These are phyloP conservation scores for Pichia nanzhaoensis DNA, from an alignment of 805 yeast genomes.

Conservation along the genomic window DNA sequence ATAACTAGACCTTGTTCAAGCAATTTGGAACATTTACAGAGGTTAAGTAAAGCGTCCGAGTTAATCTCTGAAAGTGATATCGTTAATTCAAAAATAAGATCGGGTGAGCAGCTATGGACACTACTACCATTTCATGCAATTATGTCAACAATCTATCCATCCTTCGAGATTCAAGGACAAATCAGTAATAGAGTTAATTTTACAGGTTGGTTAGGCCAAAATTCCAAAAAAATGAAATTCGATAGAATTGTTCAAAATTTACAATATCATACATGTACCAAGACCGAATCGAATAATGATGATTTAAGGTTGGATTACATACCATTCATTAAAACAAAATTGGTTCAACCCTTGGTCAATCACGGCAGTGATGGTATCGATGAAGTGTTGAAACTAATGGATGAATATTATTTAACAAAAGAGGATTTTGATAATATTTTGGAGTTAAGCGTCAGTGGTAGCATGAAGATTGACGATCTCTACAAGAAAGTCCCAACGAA, in stretches of 20 bases:
- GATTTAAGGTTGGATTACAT: constrained; percentile 74
- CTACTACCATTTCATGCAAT: constrained; percentile 87
- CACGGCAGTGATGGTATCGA: constrained; percentile 58
- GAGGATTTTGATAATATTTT: constrained; percentile 89
- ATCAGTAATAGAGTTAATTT: constrained; percentile 66
- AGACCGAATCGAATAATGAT: constrained; percentile 66
- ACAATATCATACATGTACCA: constrained; percentile 78
- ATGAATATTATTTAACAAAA: constrained; percentile 74
- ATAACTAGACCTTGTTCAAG: constrained; percentile 49
- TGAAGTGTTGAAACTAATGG: constrained; percentile 66
- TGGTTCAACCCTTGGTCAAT: constrained; percentile 52
- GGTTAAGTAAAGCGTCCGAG: constrained; percentile 76
- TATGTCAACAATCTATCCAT: constrained; percentile 77
- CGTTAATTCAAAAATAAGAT: constrained; percentile 75
- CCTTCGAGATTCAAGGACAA: constrained; percentile 66
- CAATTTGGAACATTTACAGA: constrained; percentile 45
- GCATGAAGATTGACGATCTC: constrained; percentile 34
- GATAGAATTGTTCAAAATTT: constrained; percentile 76
- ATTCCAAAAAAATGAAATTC: constrained; percentile 75
- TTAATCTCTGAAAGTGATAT: constrained; percentile 80
- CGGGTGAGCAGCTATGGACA: constrained; percentile 92
- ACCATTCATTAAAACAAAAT: constrained; percentile 51
- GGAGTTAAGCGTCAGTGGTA: constrained; percentile 71
- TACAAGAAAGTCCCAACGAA: constrained; percentile 64
- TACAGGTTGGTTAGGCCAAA: constrained; percentile 85